Conservation (phyloP, 2,329 filamentous ascomycete species). For the Monascus ruber region DNA sequence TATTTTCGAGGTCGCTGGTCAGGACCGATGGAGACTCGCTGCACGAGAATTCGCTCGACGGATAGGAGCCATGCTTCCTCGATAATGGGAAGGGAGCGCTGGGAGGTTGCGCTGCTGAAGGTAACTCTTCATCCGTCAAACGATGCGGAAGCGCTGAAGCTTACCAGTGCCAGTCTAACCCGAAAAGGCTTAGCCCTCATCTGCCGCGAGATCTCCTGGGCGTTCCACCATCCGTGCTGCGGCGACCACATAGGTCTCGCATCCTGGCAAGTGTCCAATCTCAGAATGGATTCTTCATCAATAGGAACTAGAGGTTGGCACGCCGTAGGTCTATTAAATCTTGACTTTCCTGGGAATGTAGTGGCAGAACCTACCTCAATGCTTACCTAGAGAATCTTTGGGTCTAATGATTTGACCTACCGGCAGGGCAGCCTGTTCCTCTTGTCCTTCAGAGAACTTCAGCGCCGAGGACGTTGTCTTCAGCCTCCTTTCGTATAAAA, state of each 20-base stretch:
- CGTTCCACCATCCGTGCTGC: not conserved
- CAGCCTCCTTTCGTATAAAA: not conserved
- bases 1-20: not conserved
- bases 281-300: not conserved
- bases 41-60: not conserved
- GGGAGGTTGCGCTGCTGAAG: not conserved
- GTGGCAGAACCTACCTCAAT: not conserved
- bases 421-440: constrained; percentile 2
- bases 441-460: constrained; percentile 4
- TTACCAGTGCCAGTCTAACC: constrained; percentile 5
- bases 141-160: constrained; percentile 5
- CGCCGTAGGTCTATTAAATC: not conserved
- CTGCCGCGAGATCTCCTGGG: constrained; percentile 1
- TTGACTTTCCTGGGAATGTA: not conserved
- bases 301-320: not conserved
- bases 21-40: not conserved
- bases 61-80: not conserved
- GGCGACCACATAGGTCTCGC: not conserved
- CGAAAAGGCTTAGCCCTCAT: constrained; percentile 3
- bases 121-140: not conserved
- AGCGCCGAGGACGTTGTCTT: constrained; percentile 3
- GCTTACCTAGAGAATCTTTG: not conserved
- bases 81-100: not conserved
- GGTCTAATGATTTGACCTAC: not conserved
- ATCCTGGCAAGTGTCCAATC: not conserved